A percentile compares a stretch with the other conserved stretches of the same genome.
These are phyloP conservation scores for Colletotrichum spinosum DNA, from an alignment of 2,329 filamentous ascomycete genomes.

Conservation along the genomic window DNA sequence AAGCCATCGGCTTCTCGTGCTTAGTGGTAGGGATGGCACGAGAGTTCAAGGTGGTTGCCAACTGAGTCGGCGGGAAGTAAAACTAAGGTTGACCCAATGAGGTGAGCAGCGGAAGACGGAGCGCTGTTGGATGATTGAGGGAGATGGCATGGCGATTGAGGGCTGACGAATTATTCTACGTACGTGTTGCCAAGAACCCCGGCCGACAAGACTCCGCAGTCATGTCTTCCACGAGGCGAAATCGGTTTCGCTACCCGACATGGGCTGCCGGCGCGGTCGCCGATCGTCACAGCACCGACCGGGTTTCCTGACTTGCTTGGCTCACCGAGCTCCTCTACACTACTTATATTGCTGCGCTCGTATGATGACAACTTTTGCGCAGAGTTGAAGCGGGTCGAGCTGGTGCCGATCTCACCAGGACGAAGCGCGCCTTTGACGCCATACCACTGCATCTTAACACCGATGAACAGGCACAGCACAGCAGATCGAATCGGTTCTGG, in stretches of 20 bases:
- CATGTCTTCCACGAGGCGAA: not conserved
- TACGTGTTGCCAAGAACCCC: not conserved
- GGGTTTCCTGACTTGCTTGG: constrained; percentile 8
- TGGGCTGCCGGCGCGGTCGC: constrained; percentile 10
- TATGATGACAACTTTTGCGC: constrained; percentile 4
- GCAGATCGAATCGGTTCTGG: constrained; percentile 10
- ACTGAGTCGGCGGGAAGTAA: constrained; percentile 12
- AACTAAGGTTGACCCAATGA: constrained; percentile 17
- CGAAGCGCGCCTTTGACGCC: constrained; percentile 28
- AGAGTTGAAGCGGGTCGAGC: constrained; percentile 16
- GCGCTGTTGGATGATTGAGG: not conserved
- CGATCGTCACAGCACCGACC: constrained; percentile 13
- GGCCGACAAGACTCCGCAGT: not conserved
- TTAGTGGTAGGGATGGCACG: not conserved
- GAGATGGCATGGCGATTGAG: not conserved
- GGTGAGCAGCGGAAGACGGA: constrained; percentile 11
- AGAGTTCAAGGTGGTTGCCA: not conserved
- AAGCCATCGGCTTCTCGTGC: not conserved
- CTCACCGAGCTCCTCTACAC: constrained; percentile 3
- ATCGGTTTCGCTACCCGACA: constrained; percentile 4
- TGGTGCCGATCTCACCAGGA: constrained; percentile 17
- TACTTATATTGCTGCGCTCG: not conserved
- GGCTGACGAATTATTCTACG: not conserved
- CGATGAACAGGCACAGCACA: constrained; percentile 22
- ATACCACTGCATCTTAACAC: constrained; percentile 15